A percentile compares a stretch with the other conserved stretches of the same genome.
Evolutionary conservation across 208 protist genomes (phyloP).

Genomic region (Trypanosoma vivax): DNA sequence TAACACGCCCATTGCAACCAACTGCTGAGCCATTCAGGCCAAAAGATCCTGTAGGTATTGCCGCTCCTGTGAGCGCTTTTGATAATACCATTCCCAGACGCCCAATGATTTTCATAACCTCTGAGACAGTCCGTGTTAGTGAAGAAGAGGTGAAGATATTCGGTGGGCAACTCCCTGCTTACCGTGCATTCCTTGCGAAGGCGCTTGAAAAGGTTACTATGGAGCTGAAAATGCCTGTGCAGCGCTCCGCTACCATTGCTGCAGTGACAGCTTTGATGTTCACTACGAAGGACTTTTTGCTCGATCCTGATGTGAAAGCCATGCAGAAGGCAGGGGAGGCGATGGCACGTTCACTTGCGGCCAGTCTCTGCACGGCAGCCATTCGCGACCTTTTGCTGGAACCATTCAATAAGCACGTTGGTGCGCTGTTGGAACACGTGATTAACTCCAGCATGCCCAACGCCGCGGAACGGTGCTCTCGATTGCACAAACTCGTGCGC

Average conservation of each 20-base stretch:
- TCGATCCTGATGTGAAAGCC: conserved; percentile 80
- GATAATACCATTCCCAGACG: conserved; percentile 20
- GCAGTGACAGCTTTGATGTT: conserved; percentile 91
- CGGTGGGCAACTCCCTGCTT: conserved; percentile 17
- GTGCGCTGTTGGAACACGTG: conserved; percentile 9
- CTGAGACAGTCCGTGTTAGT: conserved; percentile 39
- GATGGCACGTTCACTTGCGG: conserved; percentile 74
- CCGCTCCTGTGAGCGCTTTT: not conserved
- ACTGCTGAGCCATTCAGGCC: conserved; percentile 85
- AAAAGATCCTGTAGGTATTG: conserved; percentile 31
- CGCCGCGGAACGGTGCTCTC: conserved; percentile 3
- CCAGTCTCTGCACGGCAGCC: conserved; percentile 73
- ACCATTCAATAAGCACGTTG: conserved; percentile 25
- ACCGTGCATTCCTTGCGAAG: conserved; percentile 33
- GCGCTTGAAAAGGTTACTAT: conserved; percentile 84
- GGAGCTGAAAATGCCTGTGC: conserved; percentile 85
- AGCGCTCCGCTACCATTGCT: conserved; percentile 90
- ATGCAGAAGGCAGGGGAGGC: conserved; percentile 58
- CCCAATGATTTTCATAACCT: conserved; percentile 43
- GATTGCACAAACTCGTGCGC: conserved; percentile 21
- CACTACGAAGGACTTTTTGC: conserved; percentile 95
- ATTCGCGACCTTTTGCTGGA: conserved; percentile 91
- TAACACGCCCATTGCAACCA: conserved; percentile 55
- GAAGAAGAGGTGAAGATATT: conserved; percentile 27
- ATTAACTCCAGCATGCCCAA: conserved; percentile 31